Evolutionary conservation across 148 eudicot species (phyloP), one percentile per base, ranked within the genome.

Genomic region (Fagopyrum esculentum): DNA sequence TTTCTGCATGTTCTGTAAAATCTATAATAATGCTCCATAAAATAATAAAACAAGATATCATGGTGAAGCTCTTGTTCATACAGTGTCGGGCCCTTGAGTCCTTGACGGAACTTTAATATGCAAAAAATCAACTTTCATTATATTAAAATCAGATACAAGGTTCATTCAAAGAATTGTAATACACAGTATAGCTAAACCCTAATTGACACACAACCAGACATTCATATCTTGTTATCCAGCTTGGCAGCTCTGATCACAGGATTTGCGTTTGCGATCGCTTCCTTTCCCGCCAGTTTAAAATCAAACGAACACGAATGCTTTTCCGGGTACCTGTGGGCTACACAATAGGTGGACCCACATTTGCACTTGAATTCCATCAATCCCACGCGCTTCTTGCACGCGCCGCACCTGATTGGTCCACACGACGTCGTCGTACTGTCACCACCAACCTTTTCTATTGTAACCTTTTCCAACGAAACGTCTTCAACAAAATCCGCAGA

Each of bases 241-340:
- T 85, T 87, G 80, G 80, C 80, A 9, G 81, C 88, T 59, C 79
- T 84, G 35, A 84, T 73, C 73, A 77, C 63, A 43, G 83, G 87
- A 26, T 79, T 83, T 2, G 84, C 83, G 79, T 72, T 79, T 15
- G 86, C 80, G 19, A 87, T 79, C 10, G 71, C 84, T 57, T 83
- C 82, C 64, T 72, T 78, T 35, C 85, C 81, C 70, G 71, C 0
- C 6, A 66, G 74, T 78, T 81, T 87, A 66, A 51, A 81, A 78
- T 87, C 89, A 35, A 85, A 83, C 48, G 81, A 54, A 64, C 91
- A 88, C 0, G 74, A 79, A 60, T 88, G 91, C 72, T 73, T 59
- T 75, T 85, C 91, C 44, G 91, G 86, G 75, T 85, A 84, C 80
- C 91, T 73, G 46, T 87, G 91, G 15, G 81, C 16, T 74, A 84